Conservation (phyloP, 495 filamentous ascomycete species). For the Wilcoxina mikolae region DNA sequence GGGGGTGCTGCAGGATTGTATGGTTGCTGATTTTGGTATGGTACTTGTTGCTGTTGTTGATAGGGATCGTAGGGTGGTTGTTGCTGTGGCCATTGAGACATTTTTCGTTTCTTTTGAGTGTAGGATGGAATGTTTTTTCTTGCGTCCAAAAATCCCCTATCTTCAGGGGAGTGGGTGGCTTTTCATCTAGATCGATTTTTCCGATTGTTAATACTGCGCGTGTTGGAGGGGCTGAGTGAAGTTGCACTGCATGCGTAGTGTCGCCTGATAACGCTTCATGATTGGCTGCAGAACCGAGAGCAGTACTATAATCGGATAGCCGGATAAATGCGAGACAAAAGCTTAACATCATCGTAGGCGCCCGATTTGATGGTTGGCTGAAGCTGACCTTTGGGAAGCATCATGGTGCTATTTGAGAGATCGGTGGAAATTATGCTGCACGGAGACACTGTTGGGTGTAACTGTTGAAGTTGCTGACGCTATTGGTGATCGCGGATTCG, state of each 20-base stretch:
- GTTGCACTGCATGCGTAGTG: neutral
- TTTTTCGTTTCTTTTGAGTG: neutral
- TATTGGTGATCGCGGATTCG: too few species aligned
- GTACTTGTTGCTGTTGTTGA: slow-evolving; percentile 5
- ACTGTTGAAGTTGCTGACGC: too few species aligned
- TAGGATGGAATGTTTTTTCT: neutral
- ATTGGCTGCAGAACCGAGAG: neutral
- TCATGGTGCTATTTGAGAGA: too few species aligned
- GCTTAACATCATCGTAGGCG: too few species aligned
- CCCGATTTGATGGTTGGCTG: too few species aligned
- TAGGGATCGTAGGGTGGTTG: neutral
- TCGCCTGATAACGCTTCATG: neutral
- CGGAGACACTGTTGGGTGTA: too few species aligned
- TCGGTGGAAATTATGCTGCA: too few species aligned
- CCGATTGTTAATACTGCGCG: neutral
- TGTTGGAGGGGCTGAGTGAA: neutral
- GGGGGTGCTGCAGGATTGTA: slow-evolving; percentile 11
- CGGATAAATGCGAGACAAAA: too few species aligned
- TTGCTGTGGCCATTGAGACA: neutral
- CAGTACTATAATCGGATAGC: too few species aligned
- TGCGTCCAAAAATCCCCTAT: neutral
- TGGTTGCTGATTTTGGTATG: slow-evolving; percentile 16
- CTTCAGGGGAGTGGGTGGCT: neutral
- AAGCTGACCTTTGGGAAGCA: too few species aligned
- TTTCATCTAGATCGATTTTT: neutral